Conservation (phyloP, 1,284 basidiomycete genomes). For the Mrakiaceae sp. region DNA sequence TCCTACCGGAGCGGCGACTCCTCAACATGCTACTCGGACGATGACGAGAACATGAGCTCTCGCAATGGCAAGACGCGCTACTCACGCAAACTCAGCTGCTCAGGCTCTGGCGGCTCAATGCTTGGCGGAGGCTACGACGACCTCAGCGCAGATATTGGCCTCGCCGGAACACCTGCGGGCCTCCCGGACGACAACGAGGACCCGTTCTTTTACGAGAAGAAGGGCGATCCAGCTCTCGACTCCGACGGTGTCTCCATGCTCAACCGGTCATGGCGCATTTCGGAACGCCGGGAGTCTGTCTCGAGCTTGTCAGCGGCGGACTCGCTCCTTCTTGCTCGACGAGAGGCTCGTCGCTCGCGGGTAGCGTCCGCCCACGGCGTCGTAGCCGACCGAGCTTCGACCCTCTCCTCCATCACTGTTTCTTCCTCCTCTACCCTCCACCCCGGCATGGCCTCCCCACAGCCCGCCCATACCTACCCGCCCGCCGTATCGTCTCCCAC, state of each 20-base stretch:
- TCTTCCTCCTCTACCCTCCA: slow-evolving; percentile 3
- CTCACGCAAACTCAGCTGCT: too few relatives aligned
- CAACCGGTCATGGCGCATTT: slow-evolving; percentile 2
- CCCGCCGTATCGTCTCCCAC: background rate
- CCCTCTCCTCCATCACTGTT: background rate
- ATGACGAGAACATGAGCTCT: too few relatives aligned
- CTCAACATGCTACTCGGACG: too few relatives aligned
- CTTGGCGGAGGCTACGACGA: slow-evolving; percentile 10
- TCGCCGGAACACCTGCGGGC: background rate
- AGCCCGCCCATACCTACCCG: background rate
- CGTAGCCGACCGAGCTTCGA: background rate
- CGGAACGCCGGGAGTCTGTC: background rate
- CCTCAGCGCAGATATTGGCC: background rate
- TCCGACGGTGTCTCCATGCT: background rate
- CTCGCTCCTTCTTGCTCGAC: slow-evolving; percentile 4
- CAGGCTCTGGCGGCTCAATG: background rate
- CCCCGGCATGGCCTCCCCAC: background rate
- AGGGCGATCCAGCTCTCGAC: background rate
- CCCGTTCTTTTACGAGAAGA: background rate
- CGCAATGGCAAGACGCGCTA: too few relatives aligned
- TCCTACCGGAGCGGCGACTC: too few relatives aligned
- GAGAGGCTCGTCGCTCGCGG: slow-evolving; percentile 3
- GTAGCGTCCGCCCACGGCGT: background rate
- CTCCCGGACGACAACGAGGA: background rate
- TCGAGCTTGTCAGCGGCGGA: background rate